Base-by-base conservation (phyloP, 2,329 filamentous ascomycete species). In the Pezicula radicicola region DNA sequence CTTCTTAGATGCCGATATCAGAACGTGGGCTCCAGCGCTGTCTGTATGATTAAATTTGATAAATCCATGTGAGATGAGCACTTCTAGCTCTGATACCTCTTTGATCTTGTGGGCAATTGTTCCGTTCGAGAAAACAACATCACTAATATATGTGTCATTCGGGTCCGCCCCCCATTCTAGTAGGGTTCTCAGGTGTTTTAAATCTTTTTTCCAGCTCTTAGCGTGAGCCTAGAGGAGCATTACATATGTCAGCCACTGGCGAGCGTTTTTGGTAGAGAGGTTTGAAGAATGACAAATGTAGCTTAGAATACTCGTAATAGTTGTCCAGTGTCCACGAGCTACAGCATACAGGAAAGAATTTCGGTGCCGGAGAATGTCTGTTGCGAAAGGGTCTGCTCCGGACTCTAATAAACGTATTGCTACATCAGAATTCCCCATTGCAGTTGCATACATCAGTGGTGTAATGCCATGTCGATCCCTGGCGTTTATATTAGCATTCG, bases 391-490 rank as follows among this genome's bases (percentile, higher is more conserved):
- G 21, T 39, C 12, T 13, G 49, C 49, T 27, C 49, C 51, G 8
- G 46, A 25, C 8, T 28, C 28, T 5, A 53, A 5, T 21, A 53
- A 27, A 8, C 10, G n/a, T 12, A 49, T 46, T 30, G 37, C 46
- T 13, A 46, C 27, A 12, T 45, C 30, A 21, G 18, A 25, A 9
- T 43, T 28, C 10, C 42, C 47, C 15, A 37, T 28, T 37, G 46
- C 39, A 9, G 37, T 30, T 28, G 51, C 46, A 36, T 53, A 53
- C 46, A 53, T 45, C 10, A 53, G 39, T 15, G 51, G 51, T 10
- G 51, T 53, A 4, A 30, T 40, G 4, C 51, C 51, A 47, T 50
- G 21, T 4, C 36, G 16, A 46, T 53, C 51, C 37, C 25, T 30
- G 5, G 51, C 51, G 49, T 53, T 33, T 13, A 50, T 25, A 16